These are phyloP conservation scores for Clitopilus passeckerianus DNA, from an alignment of 768 basidiomycete species.

Conservation along the genomic window DNA sequence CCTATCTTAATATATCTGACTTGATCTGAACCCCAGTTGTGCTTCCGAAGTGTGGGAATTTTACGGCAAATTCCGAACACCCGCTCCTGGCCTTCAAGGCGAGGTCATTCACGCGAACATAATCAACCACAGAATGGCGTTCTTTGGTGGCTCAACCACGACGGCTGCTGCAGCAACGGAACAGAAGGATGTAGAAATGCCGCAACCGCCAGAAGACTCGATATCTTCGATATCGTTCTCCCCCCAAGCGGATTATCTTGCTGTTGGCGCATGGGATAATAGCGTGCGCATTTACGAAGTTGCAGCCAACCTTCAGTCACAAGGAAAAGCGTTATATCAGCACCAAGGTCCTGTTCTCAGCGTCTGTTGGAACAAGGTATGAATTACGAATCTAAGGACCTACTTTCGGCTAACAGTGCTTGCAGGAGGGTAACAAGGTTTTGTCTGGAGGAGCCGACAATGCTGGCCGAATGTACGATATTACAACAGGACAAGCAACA, in stretches of 20 bases:
- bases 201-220: slow-evolving; percentile 80
- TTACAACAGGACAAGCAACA: slow-evolving; percentile 71
- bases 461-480: slow-evolving; percentile 89
- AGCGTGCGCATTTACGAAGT: slow-evolving; percentile 94
- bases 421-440: slow-evolving; percentile 83
- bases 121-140: slow-evolving; percentile 29
- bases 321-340: slow-evolving; percentile 85
- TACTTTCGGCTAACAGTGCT: background rate
- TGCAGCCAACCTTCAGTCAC: slow-evolving; percentile 69
- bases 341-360: slow-evolving; percentile 90
- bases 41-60: too few species aligned
- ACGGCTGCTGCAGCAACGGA: slow-evolving; percentile 42
- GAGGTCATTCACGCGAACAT: too few species aligned
- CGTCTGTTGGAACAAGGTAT: slow-evolving; percentile 88
- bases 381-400: slow-evolving; percentile 13
- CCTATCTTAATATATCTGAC: too few species aligned
- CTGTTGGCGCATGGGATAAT: slow-evolving; percentile 93
- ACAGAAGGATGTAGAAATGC: slow-evolving; percentile 72
- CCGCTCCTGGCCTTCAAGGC: too few species aligned
- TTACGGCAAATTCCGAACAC: too few species aligned
- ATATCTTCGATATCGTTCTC: slow-evolving; percentile 86
- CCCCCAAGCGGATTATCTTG: slow-evolving; percentile 80
- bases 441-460: slow-evolving; percentile 95
- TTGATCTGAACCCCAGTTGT: too few species aligned
- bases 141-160: slow-evolving; percentile 26